Evolutionary conservation across 2,329 filamentous ascomycete genomes (phyloP), one percentile per base, ranked within the genome.

Genomic region (Plenodomus tracheiphilus): DNA sequence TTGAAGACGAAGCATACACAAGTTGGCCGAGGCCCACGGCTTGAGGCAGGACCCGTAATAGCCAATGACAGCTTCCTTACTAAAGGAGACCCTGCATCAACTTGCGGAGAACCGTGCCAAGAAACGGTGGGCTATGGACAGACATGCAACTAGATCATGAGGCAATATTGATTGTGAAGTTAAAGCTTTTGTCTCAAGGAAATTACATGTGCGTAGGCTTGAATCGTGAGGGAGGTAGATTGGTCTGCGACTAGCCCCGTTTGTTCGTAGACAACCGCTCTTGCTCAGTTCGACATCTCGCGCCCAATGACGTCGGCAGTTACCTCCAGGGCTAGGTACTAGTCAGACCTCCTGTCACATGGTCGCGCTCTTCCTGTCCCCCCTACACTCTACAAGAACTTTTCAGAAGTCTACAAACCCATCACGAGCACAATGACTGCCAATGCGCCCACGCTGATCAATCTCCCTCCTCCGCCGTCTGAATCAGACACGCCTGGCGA

Each of bases 401-500:
- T 15, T 15, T 32, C 28, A 4, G 15, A 4, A 7, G 9, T 32
- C 28, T 10, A 7, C 28, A 8, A 15, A 8, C 4, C 8, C 28
- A 32, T 16, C 18, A 30, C 43, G 53, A 28, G 42, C 55, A 62
- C 46, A 51, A 72, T 71, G 66, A 51, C 62, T 44, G 53, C 62
- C 18, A 67, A 68, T 47, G 70, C 81, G 56, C 87, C 86, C 18
- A 92, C 87, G 51, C 75, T 93, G 54, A 92, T 93, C 79, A 91
- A 92, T 70, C 82, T 96, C 51, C 91, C 91, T 38, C 89, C 89
- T 53, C 87, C 89, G 48, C 85, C 87, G 17, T 92, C 90, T 30
- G 88, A 90, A 55, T 87, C 89, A 46, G 88, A 90, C 57, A 96
- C 91, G 18, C 92, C 91, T 25, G 92, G 88, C 45, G 92, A 97